Percentiles rank a stretch among this genome's conserved stretches.
phyloP scores from a whole-genome alignment of 192 early-diverging fungal species.

The Podila horticola region DNA sequence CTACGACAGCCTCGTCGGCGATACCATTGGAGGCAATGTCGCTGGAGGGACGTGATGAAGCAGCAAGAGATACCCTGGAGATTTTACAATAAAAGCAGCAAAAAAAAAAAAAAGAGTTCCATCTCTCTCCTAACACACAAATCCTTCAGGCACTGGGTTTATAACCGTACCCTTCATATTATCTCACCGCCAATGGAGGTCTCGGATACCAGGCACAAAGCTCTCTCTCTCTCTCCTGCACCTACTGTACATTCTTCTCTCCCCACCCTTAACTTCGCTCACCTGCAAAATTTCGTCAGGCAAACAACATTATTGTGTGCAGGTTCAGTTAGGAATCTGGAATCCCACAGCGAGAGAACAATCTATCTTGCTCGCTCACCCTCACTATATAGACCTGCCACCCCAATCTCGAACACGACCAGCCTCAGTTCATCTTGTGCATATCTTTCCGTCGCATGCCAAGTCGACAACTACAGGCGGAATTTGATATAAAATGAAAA shows the following conservation, averaged over 20 bases:
- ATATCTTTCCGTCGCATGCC: not conserved
- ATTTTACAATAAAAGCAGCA: no score
- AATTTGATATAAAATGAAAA: not conserved
- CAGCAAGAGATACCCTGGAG: no score
- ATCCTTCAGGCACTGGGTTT: no score
- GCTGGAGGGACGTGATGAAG: no score
- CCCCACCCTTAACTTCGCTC: not conserved
- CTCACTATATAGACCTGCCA: not conserved
- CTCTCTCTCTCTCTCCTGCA: not conserved
- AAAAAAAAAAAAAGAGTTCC: no score
- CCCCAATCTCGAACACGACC: conserved; percentile 29
- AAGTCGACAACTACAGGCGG: not conserved
- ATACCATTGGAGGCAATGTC: no score
- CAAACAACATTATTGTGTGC: not conserved
- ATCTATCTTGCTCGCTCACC: not conserved
- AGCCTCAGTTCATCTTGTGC: no score
- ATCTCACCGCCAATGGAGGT: no score
- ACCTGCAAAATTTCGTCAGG: not conserved
- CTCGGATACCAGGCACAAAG: no score
- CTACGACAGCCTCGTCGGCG: no score
- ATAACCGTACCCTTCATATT: no score
- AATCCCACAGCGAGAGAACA: not conserved
- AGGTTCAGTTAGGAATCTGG: conserved; percentile 17
- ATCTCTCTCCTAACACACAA: no score
- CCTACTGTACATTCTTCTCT: not conserved